Conservation (phyloP, 2,329 filamentous ascomycete species). For the Onygenales sp. region DNA sequence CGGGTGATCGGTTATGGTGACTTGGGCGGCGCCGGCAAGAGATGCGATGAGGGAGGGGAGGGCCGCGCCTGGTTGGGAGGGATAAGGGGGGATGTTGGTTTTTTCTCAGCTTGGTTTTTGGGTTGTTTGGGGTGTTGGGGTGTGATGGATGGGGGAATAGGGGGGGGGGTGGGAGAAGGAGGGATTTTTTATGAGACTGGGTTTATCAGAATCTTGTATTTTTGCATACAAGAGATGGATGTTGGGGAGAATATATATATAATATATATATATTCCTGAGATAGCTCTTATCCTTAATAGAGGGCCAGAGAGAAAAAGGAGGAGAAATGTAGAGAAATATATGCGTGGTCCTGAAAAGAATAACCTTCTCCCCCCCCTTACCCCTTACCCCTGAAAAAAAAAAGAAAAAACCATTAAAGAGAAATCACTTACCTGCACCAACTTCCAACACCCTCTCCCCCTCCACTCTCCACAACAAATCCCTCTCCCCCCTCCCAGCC, state of each 20-base stretch:
- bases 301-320: not conserved
- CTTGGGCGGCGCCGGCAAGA: slow-evolving; percentile 26
- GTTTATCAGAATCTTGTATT: no score
- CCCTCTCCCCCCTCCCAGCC: slow-evolving; percentile 9
- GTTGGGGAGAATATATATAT: not conserved
- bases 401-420: slow-evolving; percentile 2
- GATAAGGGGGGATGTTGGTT: not conserved
- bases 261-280: not conserved
- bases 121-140: not conserved
- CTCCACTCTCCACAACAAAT: slow-evolving; percentile 31
- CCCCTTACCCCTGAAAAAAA: slow-evolving; percentile 1
- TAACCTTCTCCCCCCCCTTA: not conserved
- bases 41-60: slow-evolving; percentile 31
- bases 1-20: slow-evolving; percentile 44
- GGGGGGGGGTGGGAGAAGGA: not conserved
- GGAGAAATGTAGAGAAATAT: not conserved
- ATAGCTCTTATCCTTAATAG: not conserved
- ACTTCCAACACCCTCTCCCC: slow-evolving; percentile 48
- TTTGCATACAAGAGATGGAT: no score
- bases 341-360: not conserved
- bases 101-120: slow-evolving; percentile 2
- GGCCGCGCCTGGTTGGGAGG: slow-evolving; percentile 24
- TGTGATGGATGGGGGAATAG: not conserved
- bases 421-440: slow-evolving; percentile 47
- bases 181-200: not conserved